A percentile compares a stretch with the other conserved stretches of the same genome.
These are phyloP conservation scores for Ustilago xerochloae DNA, from an alignment of 1,284 basidiomycete genomes.

Conservation along the genomic window DNA sequence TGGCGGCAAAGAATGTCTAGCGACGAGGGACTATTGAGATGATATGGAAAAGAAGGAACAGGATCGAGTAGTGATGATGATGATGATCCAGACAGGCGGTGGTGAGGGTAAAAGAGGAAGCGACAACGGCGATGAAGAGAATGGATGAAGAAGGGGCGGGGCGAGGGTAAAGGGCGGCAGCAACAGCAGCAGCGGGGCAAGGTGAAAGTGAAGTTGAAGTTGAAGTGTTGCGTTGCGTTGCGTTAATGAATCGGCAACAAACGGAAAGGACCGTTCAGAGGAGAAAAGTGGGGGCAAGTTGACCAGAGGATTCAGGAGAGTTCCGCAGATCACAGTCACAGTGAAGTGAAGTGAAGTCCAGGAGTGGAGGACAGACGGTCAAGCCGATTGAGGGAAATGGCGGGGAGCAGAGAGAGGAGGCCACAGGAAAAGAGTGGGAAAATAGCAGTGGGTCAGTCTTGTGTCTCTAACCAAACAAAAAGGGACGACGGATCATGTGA, in stretches of 20 bases:
- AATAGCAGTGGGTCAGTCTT: slow-evolving; percentile 9
- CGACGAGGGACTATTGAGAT: too few relatives aligned
- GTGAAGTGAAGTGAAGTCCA: too few relatives aligned
- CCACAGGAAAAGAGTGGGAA: too few relatives aligned
- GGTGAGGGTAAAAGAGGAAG: not conserved
- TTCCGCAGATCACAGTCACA: slow-evolving; percentile 4
- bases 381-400: slow-evolving; percentile 4
- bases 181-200: not conserved
- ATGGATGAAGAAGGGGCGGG: not conserved
- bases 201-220: not conserved
- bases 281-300: slow-evolving; percentile 2
- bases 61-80: not conserved
- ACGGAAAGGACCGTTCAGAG: slow-evolving; percentile 27
- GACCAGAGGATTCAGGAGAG: slow-evolving; percentile 1
- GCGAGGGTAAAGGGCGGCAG: not conserved
- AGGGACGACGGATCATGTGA: slow-evolving; percentile 6
- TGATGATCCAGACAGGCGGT: not conserved
- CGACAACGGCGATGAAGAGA: not conserved
- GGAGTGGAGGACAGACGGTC: not conserved
- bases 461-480: not conserved
- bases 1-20: slow-evolving; percentile 12
- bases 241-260: slow-evolving; percentile 20
- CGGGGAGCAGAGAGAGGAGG: not conserved
- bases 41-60: too few relatives aligned
- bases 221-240: not conserved